phyloP scores from a whole-genome alignment of 495 filamentous ascomycete species.

The Tetracladium marchalianum region DNA sequence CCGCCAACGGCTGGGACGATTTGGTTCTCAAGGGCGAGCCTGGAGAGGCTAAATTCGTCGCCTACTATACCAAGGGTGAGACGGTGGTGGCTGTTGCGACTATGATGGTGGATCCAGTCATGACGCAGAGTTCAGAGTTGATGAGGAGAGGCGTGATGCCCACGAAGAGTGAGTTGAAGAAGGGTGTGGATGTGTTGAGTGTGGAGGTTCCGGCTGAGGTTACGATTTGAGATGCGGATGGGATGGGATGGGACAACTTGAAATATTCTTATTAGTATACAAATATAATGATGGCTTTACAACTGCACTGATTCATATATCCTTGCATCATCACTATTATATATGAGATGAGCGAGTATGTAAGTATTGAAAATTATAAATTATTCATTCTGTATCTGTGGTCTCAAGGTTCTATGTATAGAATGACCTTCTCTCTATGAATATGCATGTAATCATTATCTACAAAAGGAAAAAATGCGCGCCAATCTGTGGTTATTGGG shows the following conservation, averaged over 20 bases:
- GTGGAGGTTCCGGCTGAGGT: slow-evolving; percentile 37
- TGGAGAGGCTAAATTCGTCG: slow-evolving; percentile 75
- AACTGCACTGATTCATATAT: too few relatives aligned
- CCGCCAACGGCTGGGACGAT: slow-evolving; percentile 72
- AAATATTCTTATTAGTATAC: not conserved
- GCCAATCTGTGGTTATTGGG: too few relatives aligned
- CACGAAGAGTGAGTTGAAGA: slow-evolving; percentile 62
- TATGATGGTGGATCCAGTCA: slow-evolving; percentile 84
- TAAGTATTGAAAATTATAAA: too few relatives aligned
- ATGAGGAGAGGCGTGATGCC: slow-evolving; percentile 81
- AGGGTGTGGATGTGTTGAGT: slow-evolving; percentile 61
- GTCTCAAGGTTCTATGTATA: too few relatives aligned
- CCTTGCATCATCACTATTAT: too few relatives aligned
- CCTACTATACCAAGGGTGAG: slow-evolving; percentile 81
- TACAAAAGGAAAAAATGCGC: too few relatives aligned
- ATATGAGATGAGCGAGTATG: too few relatives aligned
- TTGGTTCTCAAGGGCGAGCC: slow-evolving; percentile 66
- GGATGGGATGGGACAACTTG: not conserved
- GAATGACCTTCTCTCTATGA: too few relatives aligned
- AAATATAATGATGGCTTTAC: too few relatives aligned
- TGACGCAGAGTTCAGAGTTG: slow-evolving; percentile 73
- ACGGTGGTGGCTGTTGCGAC: slow-evolving; percentile 85
- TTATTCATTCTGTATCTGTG: too few relatives aligned
- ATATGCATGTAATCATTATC: too few relatives aligned
- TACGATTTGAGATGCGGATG: slow-evolving; percentile 29